Base-by-base conservation (phyloP, 805 yeast genomes). In the Candida dajiaensis region DNA sequence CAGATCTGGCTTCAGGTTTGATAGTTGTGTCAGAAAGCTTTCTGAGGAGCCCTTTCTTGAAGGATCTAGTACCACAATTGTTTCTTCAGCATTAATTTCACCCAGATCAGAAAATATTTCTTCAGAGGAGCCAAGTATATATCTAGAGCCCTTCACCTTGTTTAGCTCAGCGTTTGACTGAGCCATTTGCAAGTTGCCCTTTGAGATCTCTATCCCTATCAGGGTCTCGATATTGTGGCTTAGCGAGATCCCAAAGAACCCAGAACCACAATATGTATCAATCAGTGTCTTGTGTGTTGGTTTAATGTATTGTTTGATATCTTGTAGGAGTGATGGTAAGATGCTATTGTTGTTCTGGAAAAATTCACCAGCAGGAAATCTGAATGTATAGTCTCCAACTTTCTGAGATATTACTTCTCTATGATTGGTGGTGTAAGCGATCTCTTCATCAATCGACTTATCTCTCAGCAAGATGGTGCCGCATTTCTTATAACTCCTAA, bases 231-330 rank as follows among this genome's bases (percentile, higher is more conserved):
- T 90, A 11, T 82, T 78, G 6, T 73, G 63, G 37, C 90, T 81
- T 57, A 95, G 78, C 6, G 96, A 81, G 42, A 92, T 82, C 43
- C 95, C 86, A 64, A 92, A 90, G 43, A 92, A 72, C 0, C 99
- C 99, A 6, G 95, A 85, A 1, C 98, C 98, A 71, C 98, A 90
- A 67, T 90, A 90, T 0, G 97, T 95, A 64, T 90, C 98, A n/a
- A 90, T 95, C 39, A 90, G 68, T 61, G 78, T 86, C 59, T 77
- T 79, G 16, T 65, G 61, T 1, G 68, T 66, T n/a, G 72, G 65
- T 28, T 76, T 63, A 36, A 89, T 69, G 56, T 85, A 83, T 10
- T 78, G 71, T 46, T 79, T 75, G 19, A 94, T 97, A 58, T 87
- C 87, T 33, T 72, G 69, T 12, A 95, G 80, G n/a, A 92, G 87